phyloP scores from a whole-genome alignment of 2,329 filamentous ascomycete genomes.

The Fragosphaeria purpurea region DNA sequence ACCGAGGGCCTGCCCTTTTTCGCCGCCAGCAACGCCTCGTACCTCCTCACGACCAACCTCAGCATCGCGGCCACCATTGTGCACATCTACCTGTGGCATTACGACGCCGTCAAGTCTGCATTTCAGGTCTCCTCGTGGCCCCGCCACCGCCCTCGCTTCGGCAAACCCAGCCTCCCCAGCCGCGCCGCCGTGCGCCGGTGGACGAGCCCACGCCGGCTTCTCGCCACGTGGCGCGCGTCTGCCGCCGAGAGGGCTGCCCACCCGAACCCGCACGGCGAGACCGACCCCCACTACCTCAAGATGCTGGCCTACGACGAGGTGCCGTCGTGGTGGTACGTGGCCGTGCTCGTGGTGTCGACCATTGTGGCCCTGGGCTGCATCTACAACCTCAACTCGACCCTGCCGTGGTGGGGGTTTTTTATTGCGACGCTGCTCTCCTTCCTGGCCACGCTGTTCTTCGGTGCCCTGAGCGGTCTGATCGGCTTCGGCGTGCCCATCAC shows the following conservation, averaged over 20 bases:
- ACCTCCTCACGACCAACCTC: conserved; percentile 33
- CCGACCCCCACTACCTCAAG: conserved; percentile 32
- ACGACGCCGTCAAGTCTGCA: conserved; percentile 25
- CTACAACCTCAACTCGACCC: conserved; percentile 25
- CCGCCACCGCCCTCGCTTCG: no score
- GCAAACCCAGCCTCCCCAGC: no score
- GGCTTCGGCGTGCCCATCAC: conserved; percentile 30
- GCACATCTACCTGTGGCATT: conserved; percentile 32
- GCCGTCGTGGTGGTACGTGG: conserved; percentile 32
- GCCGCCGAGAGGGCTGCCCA: neutral
- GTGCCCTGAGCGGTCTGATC: conserved; percentile 25
- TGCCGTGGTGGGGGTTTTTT: conserved; percentile 33
- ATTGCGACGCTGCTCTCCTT: conserved; percentile 25
- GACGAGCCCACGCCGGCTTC: no score
- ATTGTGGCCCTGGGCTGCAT: conserved; percentile 28
- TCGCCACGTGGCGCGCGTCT: neutral
- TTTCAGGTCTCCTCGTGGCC: conserved; percentile 14
- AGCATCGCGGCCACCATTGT: conserved; percentile 34
- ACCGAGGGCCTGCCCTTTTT: conserved; percentile 31
- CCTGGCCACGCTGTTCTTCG: conserved; percentile 28
- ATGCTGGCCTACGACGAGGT: conserved; percentile 32
- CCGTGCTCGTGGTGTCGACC: conserved; percentile 23
- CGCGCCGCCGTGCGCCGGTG: no score
- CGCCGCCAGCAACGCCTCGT: conserved; percentile 27
- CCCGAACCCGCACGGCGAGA: neutral